These are phyloP conservation scores for Asterella californica DNA, from an alignment of 225 moss, liverwort and hornwort species.

Conservation along the genomic window DNA sequence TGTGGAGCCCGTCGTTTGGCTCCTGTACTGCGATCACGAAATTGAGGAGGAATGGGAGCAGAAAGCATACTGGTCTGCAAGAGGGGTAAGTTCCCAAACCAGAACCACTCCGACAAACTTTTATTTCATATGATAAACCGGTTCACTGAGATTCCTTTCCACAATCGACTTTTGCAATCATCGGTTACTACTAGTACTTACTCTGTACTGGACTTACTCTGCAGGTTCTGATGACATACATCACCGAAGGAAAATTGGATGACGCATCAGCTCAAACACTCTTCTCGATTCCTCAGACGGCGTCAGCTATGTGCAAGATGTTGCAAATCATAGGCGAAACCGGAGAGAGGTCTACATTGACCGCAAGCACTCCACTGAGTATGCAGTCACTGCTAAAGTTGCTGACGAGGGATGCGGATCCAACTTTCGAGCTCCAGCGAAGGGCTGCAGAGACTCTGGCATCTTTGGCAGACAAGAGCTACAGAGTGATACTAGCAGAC, in stretches of 20 bases:
- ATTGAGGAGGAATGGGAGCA: slow-evolving; percentile 33
- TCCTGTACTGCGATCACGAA: slow-evolving; percentile 24
- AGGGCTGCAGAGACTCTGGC: not conserved
- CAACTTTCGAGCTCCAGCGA: slow-evolving; percentile 7
- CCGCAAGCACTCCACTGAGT: not conserved
- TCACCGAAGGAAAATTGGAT: not conserved
- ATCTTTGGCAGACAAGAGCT: not conserved
- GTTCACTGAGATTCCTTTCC: no score
- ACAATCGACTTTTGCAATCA: no score
- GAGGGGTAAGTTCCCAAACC: slow-evolving; percentile 9
- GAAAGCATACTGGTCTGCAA: slow-evolving; percentile 12
- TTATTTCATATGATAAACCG: not conserved
- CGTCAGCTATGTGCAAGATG: slow-evolving; percentile 10
- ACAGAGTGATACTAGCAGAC: not conserved
- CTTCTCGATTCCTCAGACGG: slow-evolving; percentile 4
- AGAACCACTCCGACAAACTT: not conserved
- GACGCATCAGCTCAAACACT: not conserved
- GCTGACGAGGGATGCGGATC: not conserved
- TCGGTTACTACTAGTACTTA: not conserved
- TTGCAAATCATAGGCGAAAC: slow-evolving; percentile 4
- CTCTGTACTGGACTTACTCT: not conserved
- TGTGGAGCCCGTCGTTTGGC: slow-evolving; percentile 24
- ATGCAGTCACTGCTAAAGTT: not conserved
- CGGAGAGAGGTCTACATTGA: not conserved
- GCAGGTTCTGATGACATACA: slow-evolving; percentile 12